Percentiles rank a stretch among this genome's conserved stretches.
These are phyloP conservation scores for Selaginella moellendorffii DNA, from an alignment of 75 land plant species.

Conservation along the genomic window DNA sequence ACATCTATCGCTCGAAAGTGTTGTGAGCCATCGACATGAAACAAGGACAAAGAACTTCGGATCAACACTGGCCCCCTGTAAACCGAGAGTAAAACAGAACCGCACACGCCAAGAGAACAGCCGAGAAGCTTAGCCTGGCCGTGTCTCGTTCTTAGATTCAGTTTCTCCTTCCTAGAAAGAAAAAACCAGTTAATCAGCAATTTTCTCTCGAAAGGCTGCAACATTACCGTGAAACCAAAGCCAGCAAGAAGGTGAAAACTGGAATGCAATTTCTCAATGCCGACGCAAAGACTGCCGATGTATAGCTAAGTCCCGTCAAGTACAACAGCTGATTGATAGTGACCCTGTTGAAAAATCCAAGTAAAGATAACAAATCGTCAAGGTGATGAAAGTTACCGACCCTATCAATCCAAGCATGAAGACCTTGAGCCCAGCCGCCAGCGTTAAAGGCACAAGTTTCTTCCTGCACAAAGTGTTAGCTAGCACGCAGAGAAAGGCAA, in stretches of 20 bases:
- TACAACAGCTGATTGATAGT: neutral
- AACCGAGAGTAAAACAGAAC: neutral
- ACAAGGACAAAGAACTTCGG: neutral
- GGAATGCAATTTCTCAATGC: neutral
- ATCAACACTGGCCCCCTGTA: slow-evolving; percentile 1
- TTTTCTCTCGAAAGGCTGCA: neutral
- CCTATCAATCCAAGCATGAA: neutral
- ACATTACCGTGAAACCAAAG: neutral
- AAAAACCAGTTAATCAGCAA: neutral
- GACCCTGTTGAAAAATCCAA: neutral
- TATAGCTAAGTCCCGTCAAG: neutral
- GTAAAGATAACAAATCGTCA: slow-evolving; percentile 7
- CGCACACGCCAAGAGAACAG: neutral
- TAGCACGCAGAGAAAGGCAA: neutral
- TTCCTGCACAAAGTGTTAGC: neutral
- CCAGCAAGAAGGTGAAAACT: neutral
- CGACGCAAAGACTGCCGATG: slow-evolving; percentile 11
- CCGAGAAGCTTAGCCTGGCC: neutral
- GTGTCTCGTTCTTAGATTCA: neutral
- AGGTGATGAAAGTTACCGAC: neutral
- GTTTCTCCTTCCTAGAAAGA: neutral
- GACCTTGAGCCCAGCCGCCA: neutral
- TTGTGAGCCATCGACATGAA: neutral
- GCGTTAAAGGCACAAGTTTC: neutral
- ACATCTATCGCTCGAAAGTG: neutral